phyloP scores from a whole-genome alignment of 2,329 filamentous ascomycete genomes.

The Remersonia thermophila region DNA sequence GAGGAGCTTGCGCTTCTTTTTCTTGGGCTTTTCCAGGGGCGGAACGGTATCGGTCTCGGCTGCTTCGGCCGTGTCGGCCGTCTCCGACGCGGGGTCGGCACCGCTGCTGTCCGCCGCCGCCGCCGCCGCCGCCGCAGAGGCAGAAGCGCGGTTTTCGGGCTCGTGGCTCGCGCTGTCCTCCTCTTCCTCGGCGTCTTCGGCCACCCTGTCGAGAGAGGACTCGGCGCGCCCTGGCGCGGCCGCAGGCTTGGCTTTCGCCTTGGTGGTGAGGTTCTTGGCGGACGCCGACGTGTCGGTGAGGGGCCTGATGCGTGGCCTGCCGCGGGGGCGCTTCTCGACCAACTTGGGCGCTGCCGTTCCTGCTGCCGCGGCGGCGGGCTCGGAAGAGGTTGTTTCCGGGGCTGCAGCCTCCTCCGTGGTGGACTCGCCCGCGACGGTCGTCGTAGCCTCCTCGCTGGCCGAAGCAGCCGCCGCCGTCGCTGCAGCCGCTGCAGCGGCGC shows the following conservation, averaged over 20 bases:
- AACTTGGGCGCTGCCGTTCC: conserved; percentile 7
- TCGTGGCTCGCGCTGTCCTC: conserved; percentile 14
- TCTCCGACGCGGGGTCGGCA: too few species aligned
- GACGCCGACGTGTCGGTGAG: conserved; percentile 33
- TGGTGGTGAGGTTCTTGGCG: conserved; percentile 32
- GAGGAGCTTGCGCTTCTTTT: conserved; percentile 64
- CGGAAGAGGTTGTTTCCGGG: conserved; percentile 2
- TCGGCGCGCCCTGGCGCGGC: conserved; percentile 8
- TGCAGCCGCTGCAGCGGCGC: not conserved
- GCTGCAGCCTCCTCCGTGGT: not conserved
- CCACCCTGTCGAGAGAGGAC: conserved; percentile 27
- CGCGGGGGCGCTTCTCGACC: conserved; percentile 29
- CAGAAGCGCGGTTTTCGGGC: conserved; percentile 14
- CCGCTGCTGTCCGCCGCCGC: not conserved
- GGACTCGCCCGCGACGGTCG: not conserved
- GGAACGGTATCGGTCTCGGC: too few species aligned
- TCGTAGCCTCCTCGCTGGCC: too few species aligned
- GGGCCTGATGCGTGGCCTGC: conserved; percentile 32
- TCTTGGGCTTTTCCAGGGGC: conserved; percentile 31
- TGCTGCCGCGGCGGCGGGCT: conserved; percentile 9
- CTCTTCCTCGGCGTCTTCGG: conserved; percentile 21
- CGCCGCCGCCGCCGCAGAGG: conserved; percentile 8
- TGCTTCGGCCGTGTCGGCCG: conserved; percentile 16
- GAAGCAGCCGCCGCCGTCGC: conserved; percentile 6
- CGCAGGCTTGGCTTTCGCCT: conserved; percentile 17